A percentile compares a stretch with the other conserved stretches of the same genome.
Conservation (phyloP, 2,329 filamentous ascomycete genomes). For the Talaromyces sp. region DNA sequence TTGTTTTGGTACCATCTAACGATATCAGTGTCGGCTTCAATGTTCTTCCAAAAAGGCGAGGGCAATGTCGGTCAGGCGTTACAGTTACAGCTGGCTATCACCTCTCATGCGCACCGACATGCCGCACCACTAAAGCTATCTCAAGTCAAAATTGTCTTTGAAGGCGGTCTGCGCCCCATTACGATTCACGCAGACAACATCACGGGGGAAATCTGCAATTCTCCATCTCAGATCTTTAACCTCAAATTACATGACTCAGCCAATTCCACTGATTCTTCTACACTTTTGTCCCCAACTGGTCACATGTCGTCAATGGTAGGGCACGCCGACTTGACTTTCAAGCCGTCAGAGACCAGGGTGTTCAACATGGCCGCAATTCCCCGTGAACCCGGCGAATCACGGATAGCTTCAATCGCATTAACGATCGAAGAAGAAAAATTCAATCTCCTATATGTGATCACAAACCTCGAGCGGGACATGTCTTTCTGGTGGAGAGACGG, state of each 20-base stretch:
- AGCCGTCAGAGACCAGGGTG: constrained; percentile 62
- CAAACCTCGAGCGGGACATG: constrained; percentile 23
- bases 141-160: constrained; percentile 49
- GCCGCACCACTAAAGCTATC: constrained; percentile 46
- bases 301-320: constrained; percentile 47
- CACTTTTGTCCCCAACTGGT: constrained; percentile 31
- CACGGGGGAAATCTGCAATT: constrained; percentile 20
- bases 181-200: constrained; percentile 34
- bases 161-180: constrained; percentile 44
- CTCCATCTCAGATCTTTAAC: constrained; percentile 26
- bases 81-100: constrained; percentile 51
- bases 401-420: constrained; percentile 59
- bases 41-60: constrained; percentile 51
- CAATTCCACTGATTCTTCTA: constrained; percentile 23
- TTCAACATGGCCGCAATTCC: constrained; percentile 68
- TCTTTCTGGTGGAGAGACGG: constrained; percentile 39
- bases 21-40: constrained; percentile 44
- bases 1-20: constrained; percentile 15
- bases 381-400: constrained; percentile 74
- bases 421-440: constrained; percentile 62
- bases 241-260: constrained; percentile 33
- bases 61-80: constrained; percentile 57
- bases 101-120: constrained; percentile 43
- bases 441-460: constrained; percentile 61
- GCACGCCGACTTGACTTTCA: constrained; percentile 58